Conservation (phyloP, 202 grass and related monocot genomes). For the Cymbopogon flexuosus region DNA sequence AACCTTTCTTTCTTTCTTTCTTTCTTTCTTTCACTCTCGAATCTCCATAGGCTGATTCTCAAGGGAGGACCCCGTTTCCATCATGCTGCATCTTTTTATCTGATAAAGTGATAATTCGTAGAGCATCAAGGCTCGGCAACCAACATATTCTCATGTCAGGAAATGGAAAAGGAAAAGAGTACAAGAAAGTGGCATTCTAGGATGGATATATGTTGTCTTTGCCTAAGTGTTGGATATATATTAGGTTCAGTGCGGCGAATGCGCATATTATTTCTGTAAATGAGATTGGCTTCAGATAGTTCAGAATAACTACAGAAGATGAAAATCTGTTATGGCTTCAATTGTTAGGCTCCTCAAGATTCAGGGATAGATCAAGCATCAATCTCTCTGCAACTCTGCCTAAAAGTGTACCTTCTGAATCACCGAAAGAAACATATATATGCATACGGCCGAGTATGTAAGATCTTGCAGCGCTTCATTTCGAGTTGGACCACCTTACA, state of each 20-base stretch:
- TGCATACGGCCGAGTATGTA: too few species aligned
- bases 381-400: not conserved
- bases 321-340: not conserved
- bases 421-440: not conserved
- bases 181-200: not conserved
- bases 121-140: not conserved
- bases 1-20: not conserved
- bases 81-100: conserved; percentile 32
- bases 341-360: not conserved
- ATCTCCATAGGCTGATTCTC: conserved; percentile 24
- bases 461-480: not conserved
- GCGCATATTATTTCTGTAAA: not conserved
- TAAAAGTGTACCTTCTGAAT: not conserved
- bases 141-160: conserved; percentile 19
- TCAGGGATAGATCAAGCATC: not conserved
- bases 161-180: not conserved
- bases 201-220: too few species aligned
- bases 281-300: not conserved
- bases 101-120: conserved; percentile 22
- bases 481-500: not conserved
- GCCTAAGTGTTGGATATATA: not conserved
- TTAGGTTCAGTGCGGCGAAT: not conserved
- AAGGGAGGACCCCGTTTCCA: conserved; percentile 4
- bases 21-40: conserved; percentile 27
- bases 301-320: not conserved